Evolutionary conservation across 2,329 filamentous ascomycete genomes (phyloP), one percentile per base, ranked within the genome.

Genomic region (Botrytis cinerea): DNA sequence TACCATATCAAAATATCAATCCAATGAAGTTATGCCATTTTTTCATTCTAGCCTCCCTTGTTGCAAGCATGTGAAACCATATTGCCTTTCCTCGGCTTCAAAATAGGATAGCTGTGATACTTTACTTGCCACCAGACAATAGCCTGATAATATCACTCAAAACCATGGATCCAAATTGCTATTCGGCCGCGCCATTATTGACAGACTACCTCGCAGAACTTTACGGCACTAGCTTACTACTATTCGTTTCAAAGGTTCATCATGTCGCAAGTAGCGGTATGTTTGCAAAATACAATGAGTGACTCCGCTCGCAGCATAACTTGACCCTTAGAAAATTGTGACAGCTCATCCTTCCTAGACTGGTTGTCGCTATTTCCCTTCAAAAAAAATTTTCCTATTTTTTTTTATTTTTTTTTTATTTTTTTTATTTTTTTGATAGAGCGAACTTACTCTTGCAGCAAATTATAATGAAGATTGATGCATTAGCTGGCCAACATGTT

Each of bases 1-100:
- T 75, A 66, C 70, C 54, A 76, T 74, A 71, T 71, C 59, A 71
- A 71, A 51, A 71, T 71, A 71, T 32, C 69, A 51, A 72, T 72
- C 25, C 35, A 68, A 60, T 68, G 64, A 71, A 43, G 25, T 70
- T 46, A 61, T 43, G 66, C 48, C 35, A 68, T 22, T 28, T 43
- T 57, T 32, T 25, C 5, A 32, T 10, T 32, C 48, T 32, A 57
- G 22, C 35, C 28, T 25, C n/a, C 38, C 48, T 57, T 38, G 32
- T 68, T 43, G 35, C 48, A 28, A 57, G 10, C 66, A 43, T 43
- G 35, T 57, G 35, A 68, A 35, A n/a, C 28, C n/a, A 38, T 32
- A 5, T 25, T 43, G 16, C 32, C 28, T 38, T 20, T 32, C 9
- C 16, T 68, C 10, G 28, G 35, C 48, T 68, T 40, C 46, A 28